phyloP scores from a whole-genome alignment of 2,329 filamentous ascomycete genomes.

The Coniochaeta sp. region DNA sequence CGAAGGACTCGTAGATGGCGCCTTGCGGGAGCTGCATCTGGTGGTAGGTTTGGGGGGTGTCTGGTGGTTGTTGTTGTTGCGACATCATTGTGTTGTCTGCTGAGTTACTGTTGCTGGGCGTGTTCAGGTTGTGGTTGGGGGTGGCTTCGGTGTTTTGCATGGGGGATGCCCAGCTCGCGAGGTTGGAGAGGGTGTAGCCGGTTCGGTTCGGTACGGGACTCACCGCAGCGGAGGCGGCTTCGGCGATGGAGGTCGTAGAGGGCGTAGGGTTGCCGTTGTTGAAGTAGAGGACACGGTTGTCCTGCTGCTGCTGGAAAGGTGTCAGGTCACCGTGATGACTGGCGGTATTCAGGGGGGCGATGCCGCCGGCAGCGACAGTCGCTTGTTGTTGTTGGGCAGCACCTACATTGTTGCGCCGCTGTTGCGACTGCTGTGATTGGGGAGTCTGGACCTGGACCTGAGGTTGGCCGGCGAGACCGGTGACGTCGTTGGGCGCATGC shows the following conservation, averaged over 20 bases:
- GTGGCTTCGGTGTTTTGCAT: slow-evolving; percentile 3
- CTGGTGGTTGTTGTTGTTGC: background rate
- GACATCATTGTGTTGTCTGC: slow-evolving; percentile 11
- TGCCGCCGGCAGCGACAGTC: slow-evolving; percentile 9
- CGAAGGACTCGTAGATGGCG: slow-evolving; percentile 52
- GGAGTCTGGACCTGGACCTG: slow-evolving; percentile 7
- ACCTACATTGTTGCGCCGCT: slow-evolving; percentile 10
- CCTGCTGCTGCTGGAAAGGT: slow-evolving; percentile 4
- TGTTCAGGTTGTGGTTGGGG: slow-evolving; percentile 15
- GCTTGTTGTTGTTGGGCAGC: background rate
- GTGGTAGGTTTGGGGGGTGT: slow-evolving; percentile 39
- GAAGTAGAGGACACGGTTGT: slow-evolving; percentile 7
- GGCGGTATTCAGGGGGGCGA: slow-evolving; percentile 9
- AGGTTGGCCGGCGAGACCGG: slow-evolving; percentile 14
- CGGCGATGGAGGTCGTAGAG: slow-evolving; percentile 2
- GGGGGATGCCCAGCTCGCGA: slow-evolving; percentile 2
- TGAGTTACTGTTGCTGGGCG: slow-evolving; percentile 26
- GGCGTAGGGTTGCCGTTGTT: slow-evolving; percentile 7
- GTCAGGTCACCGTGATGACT: slow-evolving; percentile 8
- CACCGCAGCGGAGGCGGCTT: background rate
- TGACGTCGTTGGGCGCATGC: slow-evolving; percentile 13
- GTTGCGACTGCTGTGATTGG: slow-evolving; percentile 10
- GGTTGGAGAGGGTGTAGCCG: background rate
- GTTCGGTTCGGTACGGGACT: slow-evolving; percentile 1
- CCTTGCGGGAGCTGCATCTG: slow-evolving; percentile 34